Base-by-base conservation (phyloP, 768 basidiomycete genomes). In the Mycena maculata region DNA sequence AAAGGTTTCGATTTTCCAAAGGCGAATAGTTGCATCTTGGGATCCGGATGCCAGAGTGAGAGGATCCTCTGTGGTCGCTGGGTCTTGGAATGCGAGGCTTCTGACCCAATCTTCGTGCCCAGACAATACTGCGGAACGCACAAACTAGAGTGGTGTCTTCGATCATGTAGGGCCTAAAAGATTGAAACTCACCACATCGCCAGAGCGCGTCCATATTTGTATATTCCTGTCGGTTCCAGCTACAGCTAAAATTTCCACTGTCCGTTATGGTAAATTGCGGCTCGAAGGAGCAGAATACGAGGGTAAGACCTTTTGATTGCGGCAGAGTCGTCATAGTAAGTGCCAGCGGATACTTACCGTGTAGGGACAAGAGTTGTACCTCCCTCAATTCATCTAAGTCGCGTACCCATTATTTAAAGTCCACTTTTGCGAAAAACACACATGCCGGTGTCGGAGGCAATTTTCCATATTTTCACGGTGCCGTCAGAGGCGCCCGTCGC, bases 81-180 rank as follows among this genome's bases (percentile, higher is more conserved):
- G 78, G 1, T 72, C 45, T 48, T 82, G 82, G 76, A 98, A 95
- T 2, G 90, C 85, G 39, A 99, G 86, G 65, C 89, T 84, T 58
- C 92, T 89, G 59, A 99, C 86, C 98, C 98, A 99, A 73, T 99
- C 97, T 83, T 98, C 94, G 74, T 99, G 98, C 2, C 98, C 98
- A 15, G 87, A 80, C 52, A 94, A 81, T 0, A 82, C 79, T 4
- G 87, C 86, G 22, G 88, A 86, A 59, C 79, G 83, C 16, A 89
- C 81, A 74, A 90, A 92, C 91, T 91, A 38, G 67, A 69, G 38
- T 61, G 36, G 36, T 49, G 16, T 48, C 52, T 59, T 47, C 33
- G 33, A 36, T 20, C 25, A 9, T 39, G 4, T 16, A 48, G 50
- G 47, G n/a, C 63, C n/a, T 23, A 47, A 57, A 50, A 48, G 52